A percentile compares a stretch with the other conserved stretches of the same genome.
These are phyloP conservation scores for Pleurotus eryngii DNA, from an alignment of 768 basidiomycete species.

Conservation along the genomic window DNA sequence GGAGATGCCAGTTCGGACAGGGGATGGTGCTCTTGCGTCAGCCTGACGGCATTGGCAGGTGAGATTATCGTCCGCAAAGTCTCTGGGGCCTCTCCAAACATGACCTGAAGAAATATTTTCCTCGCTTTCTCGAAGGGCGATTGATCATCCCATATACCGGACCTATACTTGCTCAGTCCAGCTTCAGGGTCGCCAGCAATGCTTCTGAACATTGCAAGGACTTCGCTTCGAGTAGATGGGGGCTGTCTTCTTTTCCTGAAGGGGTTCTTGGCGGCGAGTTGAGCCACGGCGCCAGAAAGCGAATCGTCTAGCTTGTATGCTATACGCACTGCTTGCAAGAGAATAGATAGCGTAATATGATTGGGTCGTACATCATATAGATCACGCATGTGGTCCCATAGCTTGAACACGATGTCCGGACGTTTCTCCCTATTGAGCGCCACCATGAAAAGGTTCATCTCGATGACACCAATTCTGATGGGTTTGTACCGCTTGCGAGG, in stretches of 20 bases:
- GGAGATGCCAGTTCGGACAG: slow-evolving; percentile 4
- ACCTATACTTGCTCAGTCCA: slow-evolving; percentile 22
- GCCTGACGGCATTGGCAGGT: slow-evolving; percentile 9
- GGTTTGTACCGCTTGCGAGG: slow-evolving; percentile 14
- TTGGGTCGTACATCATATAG: slow-evolving; percentile 61
- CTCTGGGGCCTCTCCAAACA: slow-evolving; percentile 47
- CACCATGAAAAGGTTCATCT: slow-evolving; percentile 43
- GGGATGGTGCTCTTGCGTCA: slow-evolving; percentile 1
- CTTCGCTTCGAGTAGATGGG: slow-evolving; percentile 17
- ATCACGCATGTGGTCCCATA: slow-evolving; percentile 65
- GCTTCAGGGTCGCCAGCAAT: slow-evolving; percentile 24
- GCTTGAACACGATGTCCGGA: slow-evolving; percentile 58
- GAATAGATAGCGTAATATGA: slow-evolving; percentile 48
- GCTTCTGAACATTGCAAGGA: slow-evolving; percentile 23
- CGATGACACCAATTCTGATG: slow-evolving; percentile 20
- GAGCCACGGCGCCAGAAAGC: slow-evolving; percentile 46
- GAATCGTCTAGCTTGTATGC: slow-evolving; percentile 50
- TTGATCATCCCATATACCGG: slow-evolving; percentile 43
- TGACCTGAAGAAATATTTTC: slow-evolving; percentile 49
- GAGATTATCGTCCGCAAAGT: slow-evolving; percentile 11
- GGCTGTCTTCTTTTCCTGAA: slow-evolving; percentile 21
- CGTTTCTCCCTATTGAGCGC: slow-evolving; percentile 48
- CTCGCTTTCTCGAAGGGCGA: slow-evolving; percentile 47
- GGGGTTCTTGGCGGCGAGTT: slow-evolving; percentile 35
- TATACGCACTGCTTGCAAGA: slow-evolving; percentile 59